These are phyloP conservation scores for Fragaria vesca DNA, from an alignment of 306 rosid species.

Conservation along the genomic window DNA sequence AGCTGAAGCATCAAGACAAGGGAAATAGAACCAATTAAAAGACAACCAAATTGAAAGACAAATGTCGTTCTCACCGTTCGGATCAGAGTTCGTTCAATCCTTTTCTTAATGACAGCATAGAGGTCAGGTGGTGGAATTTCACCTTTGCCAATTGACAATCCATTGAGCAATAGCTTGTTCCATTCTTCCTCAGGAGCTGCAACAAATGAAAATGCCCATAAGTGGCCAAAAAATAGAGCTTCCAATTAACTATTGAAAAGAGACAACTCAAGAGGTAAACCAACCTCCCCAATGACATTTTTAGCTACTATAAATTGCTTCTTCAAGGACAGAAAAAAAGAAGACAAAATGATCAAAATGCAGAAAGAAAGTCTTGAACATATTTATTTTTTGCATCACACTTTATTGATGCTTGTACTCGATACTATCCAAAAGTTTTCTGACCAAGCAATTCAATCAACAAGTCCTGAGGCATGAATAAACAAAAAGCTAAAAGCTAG, in stretches of 20 bases:
- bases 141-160: conserved; percentile 73
- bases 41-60: neutral
- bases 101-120: conserved; percentile 66
- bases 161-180: conserved; percentile 70
- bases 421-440: neutral
- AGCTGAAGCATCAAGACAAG: conserved; percentile 15
- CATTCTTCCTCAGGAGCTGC: conserved; percentile 91
- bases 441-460: neutral
- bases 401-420: neutral
- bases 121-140: conserved; percentile 67
- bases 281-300: neutral
- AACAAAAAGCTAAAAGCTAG: neutral
- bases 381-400: neutral
- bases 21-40: conserved; percentile 13
- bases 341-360: neutral
- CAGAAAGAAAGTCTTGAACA: neutral
- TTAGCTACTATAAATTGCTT: neutral
- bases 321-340: neutral
- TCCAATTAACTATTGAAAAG: neutral
- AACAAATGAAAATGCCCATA: conserved; percentile 2
- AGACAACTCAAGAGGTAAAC: neutral
- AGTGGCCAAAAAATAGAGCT: neutral
- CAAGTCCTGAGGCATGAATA: neutral
- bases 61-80: conserved; percentile 66
- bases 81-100: conserved; percentile 80